phyloP scores from a whole-genome alignment of 2,329 filamentous ascomycete species.

The Fusarium sp. region DNA sequence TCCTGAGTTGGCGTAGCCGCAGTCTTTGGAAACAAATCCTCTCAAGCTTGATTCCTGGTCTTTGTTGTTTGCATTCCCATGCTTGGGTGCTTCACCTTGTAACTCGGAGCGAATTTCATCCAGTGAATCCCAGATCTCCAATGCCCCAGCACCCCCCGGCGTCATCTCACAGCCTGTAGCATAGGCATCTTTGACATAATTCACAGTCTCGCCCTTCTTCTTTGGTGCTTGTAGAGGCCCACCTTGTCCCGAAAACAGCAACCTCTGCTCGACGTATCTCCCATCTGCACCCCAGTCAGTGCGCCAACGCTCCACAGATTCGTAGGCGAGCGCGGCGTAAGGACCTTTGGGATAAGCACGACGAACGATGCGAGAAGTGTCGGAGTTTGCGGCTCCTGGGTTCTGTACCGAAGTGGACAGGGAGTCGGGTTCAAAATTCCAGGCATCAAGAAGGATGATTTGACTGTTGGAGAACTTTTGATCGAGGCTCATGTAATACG shows the following conservation, averaged over 20 bases:
- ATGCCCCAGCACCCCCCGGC: background rate
- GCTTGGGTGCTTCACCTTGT: background rate
- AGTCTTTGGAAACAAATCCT: background rate
- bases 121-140: background rate
- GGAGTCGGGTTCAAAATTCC: conserved; percentile 1
- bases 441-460: conserved; percentile 2
- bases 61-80: background rate
- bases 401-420: background rate
- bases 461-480: background rate
- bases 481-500: background rate
- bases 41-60: background rate
- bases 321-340: conserved; percentile 1
- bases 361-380: background rate
- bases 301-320: conserved; percentile 4
- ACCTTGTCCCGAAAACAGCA: background rate
- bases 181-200: conserved; percentile 3
- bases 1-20: background rate
- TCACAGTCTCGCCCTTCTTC: background rate
- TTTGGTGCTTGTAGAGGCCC: background rate
- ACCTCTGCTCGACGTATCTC: background rate
- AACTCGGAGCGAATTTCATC: background rate
- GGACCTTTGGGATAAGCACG: conserved; percentile 3
- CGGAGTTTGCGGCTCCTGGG: background rate
- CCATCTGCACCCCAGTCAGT: background rate
- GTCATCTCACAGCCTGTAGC: background rate